These are phyloP conservation scores for Metschnikowia chrysomelidarum DNA, from an alignment of 805 yeast species.

Conservation along the genomic window DNA sequence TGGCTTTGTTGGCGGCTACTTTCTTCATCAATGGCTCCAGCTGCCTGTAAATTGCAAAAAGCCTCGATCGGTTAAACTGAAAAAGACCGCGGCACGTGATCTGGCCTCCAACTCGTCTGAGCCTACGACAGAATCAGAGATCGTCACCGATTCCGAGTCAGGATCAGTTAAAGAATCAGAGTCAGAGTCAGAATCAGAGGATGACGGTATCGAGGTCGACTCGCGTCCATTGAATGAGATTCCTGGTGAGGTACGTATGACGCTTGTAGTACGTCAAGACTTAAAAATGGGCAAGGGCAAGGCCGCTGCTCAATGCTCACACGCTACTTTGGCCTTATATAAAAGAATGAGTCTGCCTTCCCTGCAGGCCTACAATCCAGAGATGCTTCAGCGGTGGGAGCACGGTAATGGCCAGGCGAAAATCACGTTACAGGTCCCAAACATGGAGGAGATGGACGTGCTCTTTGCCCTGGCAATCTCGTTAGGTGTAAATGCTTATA, in stretches of 20 bases:
- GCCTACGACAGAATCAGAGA: conserved; percentile 3
- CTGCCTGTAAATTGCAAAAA: too few relatives aligned
- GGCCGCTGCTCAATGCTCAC: conserved; percentile 96
- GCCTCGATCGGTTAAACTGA: neutral
- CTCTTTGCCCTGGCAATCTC: conserved; percentile 80
- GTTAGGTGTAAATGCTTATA: conserved; percentile 70
- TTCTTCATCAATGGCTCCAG: conserved; percentile 7
- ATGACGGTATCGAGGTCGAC: conserved; percentile 57
- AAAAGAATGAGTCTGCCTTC: conserved; percentile 57
- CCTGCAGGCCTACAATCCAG: conserved; percentile 57
- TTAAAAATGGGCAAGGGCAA: conserved; percentile 93
- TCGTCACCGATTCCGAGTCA: conserved; percentile 16
- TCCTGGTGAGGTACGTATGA: conserved; percentile 84
- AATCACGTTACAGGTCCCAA: conserved; percentile 74
- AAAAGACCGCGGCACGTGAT: neutral
- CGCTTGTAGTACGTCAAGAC: conserved; percentile 83
- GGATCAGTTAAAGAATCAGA: conserved; percentile 10
- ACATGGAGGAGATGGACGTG: conserved; percentile 68
- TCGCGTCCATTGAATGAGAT: conserved; percentile 59
- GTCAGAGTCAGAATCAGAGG: conserved; percentile 41
- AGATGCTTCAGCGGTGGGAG: conserved; percentile 71
- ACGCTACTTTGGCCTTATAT: conserved; percentile 93
- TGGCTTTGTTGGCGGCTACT: conserved; percentile 38
- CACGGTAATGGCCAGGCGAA: conserved; percentile 86
- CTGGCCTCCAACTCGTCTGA: neutral